These are phyloP conservation scores for Ophiostoma pallidulum DNA, from an alignment of 2,329 filamentous ascomycete species.

Conservation along the genomic window DNA sequence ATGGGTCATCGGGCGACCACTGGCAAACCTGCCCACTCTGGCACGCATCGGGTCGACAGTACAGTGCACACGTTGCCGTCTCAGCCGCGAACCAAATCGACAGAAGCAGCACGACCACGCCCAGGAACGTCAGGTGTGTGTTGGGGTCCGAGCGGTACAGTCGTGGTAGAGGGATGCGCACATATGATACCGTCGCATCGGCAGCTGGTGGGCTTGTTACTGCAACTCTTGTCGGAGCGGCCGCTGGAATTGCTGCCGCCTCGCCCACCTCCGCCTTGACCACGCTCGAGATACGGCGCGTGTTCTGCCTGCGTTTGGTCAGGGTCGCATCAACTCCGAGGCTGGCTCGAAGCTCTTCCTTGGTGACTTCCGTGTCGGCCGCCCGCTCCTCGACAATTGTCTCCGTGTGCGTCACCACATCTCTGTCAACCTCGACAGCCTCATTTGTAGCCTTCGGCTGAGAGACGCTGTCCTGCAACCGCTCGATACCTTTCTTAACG, in stretches of 20 bases:
- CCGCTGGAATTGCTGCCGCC: neutral
- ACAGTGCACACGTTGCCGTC: constrained; percentile 41
- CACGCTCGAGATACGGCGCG: neutral
- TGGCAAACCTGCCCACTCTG: constrained; percentile 35
- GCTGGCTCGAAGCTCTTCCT: neutral
- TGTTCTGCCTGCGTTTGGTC: constrained; percentile 4
- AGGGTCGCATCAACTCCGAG: too few relatives aligned
- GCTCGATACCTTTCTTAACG: constrained; percentile 49
- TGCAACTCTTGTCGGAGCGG: too few relatives aligned
- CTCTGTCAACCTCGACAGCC: too few relatives aligned
- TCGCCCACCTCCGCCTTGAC: neutral
- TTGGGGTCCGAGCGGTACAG: constrained; percentile 35
- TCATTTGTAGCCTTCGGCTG: constrained; percentile 19
- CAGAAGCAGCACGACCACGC: constrained; percentile 34
- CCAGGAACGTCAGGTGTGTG: constrained; percentile 40
- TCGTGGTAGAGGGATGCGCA: constrained; percentile 36
- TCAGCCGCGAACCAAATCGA: constrained; percentile 48
- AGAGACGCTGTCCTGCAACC: constrained; percentile 43
- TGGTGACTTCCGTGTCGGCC: too few relatives aligned
- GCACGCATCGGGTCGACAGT: constrained; percentile 46
- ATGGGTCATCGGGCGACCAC: constrained; percentile 49
- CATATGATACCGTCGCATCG: constrained; percentile 23
- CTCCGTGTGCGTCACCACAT: too few relatives aligned
- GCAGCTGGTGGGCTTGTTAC: neutral
- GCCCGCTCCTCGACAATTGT: too few relatives aligned